Evolutionary conservation across 352 stramenopile species (phyloP).

Genomic region (Phytophthora pseudosyringae): DNA sequence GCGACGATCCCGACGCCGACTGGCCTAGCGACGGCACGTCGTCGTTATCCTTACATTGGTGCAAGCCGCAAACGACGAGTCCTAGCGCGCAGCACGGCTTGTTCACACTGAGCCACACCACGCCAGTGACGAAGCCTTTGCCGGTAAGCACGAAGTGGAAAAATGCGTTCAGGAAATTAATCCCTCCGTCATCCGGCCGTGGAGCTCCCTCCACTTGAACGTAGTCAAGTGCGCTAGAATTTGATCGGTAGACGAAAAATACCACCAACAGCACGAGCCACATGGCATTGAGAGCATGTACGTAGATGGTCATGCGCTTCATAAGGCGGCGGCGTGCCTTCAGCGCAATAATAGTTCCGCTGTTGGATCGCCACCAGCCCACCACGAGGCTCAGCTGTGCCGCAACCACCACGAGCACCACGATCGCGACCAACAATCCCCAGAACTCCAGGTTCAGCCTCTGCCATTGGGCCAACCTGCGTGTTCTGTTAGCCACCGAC

Average conservation of each 20-base stretch:
- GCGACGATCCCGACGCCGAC: slow-evolving; percentile 29
- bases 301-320: slow-evolving; percentile 78
- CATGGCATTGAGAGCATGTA: slow-evolving; percentile 69
- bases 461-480: slow-evolving; percentile 58
- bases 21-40: slow-evolving; percentile 25
- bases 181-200: slow-evolving; percentile 6
- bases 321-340: slow-evolving; percentile 73
- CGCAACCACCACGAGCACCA: slow-evolving; percentile 66
- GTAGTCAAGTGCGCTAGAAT: slow-evolving; percentile 40
- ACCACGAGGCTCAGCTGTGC: slow-evolving; percentile 68
- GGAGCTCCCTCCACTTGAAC: slow-evolving; percentile 33
- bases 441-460: slow-evolving; percentile 66
- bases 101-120: slow-evolving; percentile 75
- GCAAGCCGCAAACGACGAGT: slow-evolving; percentile 36
- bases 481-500: slow-evolving; percentile 10
- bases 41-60: slow-evolving; percentile 34
- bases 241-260: slow-evolving; percentile 71
- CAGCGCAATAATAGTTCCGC: slow-evolving; percentile 72
- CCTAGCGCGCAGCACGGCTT: slow-evolving; percentile 58
- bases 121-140: slow-evolving; percentile 68
- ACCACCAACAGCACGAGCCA: slow-evolving; percentile 68
- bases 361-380: slow-evolving; percentile 81
- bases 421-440: slow-evolving; percentile 58
- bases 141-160: slow-evolving; percentile 69
- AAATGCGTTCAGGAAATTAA: slow-evolving; percentile 52